Conservation (phyloP, 768 basidiomycete species). For the Lactarius indigo region DNA sequence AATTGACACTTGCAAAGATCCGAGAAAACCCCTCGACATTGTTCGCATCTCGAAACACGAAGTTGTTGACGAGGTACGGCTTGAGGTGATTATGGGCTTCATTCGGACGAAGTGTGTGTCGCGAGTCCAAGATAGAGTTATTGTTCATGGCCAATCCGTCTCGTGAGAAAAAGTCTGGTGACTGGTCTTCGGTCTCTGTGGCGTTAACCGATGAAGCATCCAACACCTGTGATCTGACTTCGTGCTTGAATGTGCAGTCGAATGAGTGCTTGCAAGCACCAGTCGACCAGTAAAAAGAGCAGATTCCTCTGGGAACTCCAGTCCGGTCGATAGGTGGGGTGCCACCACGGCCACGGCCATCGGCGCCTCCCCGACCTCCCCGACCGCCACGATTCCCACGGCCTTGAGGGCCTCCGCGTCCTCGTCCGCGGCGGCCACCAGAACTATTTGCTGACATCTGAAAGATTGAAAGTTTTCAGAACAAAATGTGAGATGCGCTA, state of each 20-base stretch:
- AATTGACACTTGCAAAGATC: conserved; percentile 29
- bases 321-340: conserved; percentile 6
- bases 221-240: conserved; percentile 14
- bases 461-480: background rate
- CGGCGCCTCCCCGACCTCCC: conserved; percentile 14
- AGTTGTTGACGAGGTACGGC: conserved; percentile 28
- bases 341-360: conserved; percentile 22
- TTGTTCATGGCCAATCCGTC: conserved; percentile 27
- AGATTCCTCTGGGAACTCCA: conserved; percentile 28
- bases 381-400: conserved; percentile 22
- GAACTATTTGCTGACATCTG: conserved; percentile 12
- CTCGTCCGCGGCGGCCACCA: background rate
- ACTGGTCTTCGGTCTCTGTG: background rate
- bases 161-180: conserved; percentile 28
- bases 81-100: conserved; percentile 31
- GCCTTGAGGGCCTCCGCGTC: conserved; percentile 1
- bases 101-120: conserved; percentile 24
- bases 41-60: conserved; percentile 27
- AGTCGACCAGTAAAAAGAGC: conserved; percentile 31
- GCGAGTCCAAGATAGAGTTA: conserved; percentile 16
- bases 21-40: conserved; percentile 30
- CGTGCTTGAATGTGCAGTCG: conserved; percentile 32
- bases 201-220: background rate
- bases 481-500: too few relatives aligned
- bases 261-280: conserved; percentile 30